These are phyloP conservation scores for Cyamopsis tetragonoloba DNA, from an alignment of 306 rosid genomes.

Conservation along the genomic window DNA sequence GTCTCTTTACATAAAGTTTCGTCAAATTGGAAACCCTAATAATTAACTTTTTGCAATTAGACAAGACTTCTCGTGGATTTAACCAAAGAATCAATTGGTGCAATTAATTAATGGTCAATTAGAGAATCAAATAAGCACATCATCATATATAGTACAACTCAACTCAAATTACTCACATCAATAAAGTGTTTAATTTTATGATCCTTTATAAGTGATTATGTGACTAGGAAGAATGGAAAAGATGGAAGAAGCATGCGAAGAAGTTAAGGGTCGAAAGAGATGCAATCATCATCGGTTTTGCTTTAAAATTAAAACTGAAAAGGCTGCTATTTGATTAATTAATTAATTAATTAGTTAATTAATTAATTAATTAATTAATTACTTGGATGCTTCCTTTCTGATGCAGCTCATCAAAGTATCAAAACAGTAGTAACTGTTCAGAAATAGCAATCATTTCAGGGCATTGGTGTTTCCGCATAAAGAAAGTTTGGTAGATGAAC, in stretches of 20 bases:
- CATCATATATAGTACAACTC: conserved; percentile 33
- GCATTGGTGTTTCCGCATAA: background rate
- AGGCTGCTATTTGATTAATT: conserved; percentile 29
- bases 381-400: conserved; percentile 32
- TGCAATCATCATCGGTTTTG: conserved; percentile 41
- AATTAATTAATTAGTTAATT: conserved; percentile 27
- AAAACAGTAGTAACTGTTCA: conserved; percentile 10
- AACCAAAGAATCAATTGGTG: conserved; percentile 12
- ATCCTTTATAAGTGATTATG: conserved; percentile 7
- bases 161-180: conserved; percentile 4
- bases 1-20: conserved; percentile 51
- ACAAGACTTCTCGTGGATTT: conserved; percentile 25
- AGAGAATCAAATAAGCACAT: conserved; percentile 37
- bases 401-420: conserved; percentile 31
- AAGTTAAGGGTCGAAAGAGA: conserved; percentile 21
- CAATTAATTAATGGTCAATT: conserved; percentile 16
- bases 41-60: conserved; percentile 31
- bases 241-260: conserved; percentile 53
- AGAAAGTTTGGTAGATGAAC: too few species aligned
- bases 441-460: background rate
- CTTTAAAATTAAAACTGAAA: conserved; percentile 31
- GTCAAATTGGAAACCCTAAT: conserved; percentile 28
- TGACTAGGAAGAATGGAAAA: background rate
- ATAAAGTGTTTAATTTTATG: conserved; percentile 21
- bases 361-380: conserved; percentile 18